These are phyloP conservation scores for Candida saitoana DNA, from an alignment of 805 yeast species.

Conservation along the genomic window DNA sequence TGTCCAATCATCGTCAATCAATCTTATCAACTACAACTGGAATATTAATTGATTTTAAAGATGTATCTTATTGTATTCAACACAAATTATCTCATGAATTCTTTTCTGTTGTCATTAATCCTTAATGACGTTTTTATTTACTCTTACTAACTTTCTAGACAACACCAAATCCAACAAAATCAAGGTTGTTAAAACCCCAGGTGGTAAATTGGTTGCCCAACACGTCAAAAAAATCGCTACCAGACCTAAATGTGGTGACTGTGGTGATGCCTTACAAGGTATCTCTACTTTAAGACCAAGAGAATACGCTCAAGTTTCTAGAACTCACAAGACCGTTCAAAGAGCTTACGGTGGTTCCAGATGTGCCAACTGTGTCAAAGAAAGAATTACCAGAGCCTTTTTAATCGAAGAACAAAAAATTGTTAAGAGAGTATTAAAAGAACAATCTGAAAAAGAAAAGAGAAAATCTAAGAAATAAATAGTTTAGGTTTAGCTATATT, in stretches of 20 bases:
- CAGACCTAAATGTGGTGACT: slow-evolving; percentile 87
- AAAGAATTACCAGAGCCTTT: slow-evolving; percentile 99
- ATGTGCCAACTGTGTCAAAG: slow-evolving; percentile 98
- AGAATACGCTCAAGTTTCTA: slow-evolving; percentile 90
- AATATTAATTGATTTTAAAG: too few relatives aligned
- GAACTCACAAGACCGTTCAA: slow-evolving; percentile 96
- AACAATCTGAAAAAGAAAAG: slow-evolving; percentile 85
- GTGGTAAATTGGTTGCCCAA: slow-evolving; percentile 98
- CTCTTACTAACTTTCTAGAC: slow-evolving; percentile 54
- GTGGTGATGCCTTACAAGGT: slow-evolving; percentile 80
- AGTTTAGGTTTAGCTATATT: slow-evolving; percentile 2
- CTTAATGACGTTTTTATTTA: background rate
- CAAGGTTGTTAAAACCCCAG: slow-evolving; percentile 99
- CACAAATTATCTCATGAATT: too few relatives aligned
- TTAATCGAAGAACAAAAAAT: slow-evolving; percentile 99
- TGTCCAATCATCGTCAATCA: too few relatives aligned
- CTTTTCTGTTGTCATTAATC: too few relatives aligned
- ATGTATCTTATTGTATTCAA: too few relatives aligned
- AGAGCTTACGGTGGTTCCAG: slow-evolving; percentile 99
- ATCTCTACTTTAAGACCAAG: slow-evolving; percentile 96
- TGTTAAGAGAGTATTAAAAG: slow-evolving; percentile 98
- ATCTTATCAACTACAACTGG: too few relatives aligned
- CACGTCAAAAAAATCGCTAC: slow-evolving; percentile 91
- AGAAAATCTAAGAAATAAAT: slow-evolving; percentile 35
- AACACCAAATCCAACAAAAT: slow-evolving; percentile 99